Evolutionary conservation across 169 alveolate species (phyloP), one percentile per base, ranked within the genome.

Genomic region (Plasmodium berghei): DNA sequence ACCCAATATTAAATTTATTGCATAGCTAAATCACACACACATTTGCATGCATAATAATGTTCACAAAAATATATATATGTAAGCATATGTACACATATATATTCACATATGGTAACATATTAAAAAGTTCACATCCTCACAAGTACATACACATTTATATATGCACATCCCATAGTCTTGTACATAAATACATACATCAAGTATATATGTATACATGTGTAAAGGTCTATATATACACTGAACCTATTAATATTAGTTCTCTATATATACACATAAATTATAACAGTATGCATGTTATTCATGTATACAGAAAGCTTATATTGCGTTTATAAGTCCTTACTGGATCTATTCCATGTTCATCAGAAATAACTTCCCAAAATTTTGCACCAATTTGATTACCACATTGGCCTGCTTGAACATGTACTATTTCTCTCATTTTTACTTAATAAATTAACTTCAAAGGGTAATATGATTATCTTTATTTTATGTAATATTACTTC

Each of bases 351-450:
- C 99, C 99, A 88, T 98, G 99, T 91, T 98, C 99, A 88, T 98
- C 99, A 56, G 99, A 98, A 89, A 98, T 98, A 88, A 98, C 99
- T 95, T 98, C 99, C 99, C 99, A 98, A 97, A 98, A 98, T 94
- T 98, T 98, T 96, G 99, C 99, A 88, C 99, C 99, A 72, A 98
- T 98, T 95, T 98, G 99, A 97, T 99, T 98, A 94, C 99, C 99
- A 96, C 99, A 98, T 95, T 99, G 99, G 91, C 99, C 99, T 66
- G 99, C 99, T 94, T 98, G 99, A 55, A 98, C 95, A 96, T 98
- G 99, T 92, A 98, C 99, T 94, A 98, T 97, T 96, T 98, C 99
- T 93, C 99, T 97, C 99, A 98, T 98, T 92, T 93, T 90, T 34
- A 20, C 66, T 58, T 56, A 58, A n/a, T 55, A 52, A 9, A 63